Base-by-base conservation (phyloP, 1,139 yeast genomes). In the Magnusiomyces magnusii region DNA sequence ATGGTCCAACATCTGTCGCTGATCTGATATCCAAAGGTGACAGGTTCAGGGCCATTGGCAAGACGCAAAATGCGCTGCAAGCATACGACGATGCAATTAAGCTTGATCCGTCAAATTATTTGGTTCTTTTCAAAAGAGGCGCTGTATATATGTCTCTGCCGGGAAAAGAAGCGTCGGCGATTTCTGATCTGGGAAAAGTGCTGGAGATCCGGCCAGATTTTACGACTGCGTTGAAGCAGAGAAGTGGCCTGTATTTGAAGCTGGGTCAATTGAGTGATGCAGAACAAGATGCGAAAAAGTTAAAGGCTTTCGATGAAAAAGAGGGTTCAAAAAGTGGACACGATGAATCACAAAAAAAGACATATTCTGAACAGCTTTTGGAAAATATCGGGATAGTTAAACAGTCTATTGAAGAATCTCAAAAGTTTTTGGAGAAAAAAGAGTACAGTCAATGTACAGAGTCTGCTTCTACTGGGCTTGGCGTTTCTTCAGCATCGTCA, bases 61-160 rank as follows among this genome's bases (percentile, higher is more conserved):
- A 55, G 28, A 36, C 51, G 36, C 51, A 58, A 21, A 66, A 63
- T 21, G 90, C 78, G 87, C 85, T 77, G 78, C 81, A 69, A 78
- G 95, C 77, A 89, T 72, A 69, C 57, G 71, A 71, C 56, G 64
- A 65, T 34, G 73, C 72, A 2, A 61, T 73, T 28, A 60, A 64
- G 28, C 59, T 61, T n/a, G 67, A 69, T 28, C 73, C 73, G 24
- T 56, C 56, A n/a, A 71, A 73, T 63, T 72, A 70, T 60, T 60
- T 72, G 61, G 67, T 69, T n/a, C 61, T 67, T 44, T 76, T 72
- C 66, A 72, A 72, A 61, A 68, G 78, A 10, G 77, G 76, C 5
- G 71, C 75, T 1, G 75, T 75, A 28, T 69, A 72, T 55, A 65
- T 74, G 57, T 54, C 55, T 13, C 68, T 75, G 2, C 63, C 70